A percentile compares a stretch with the other conserved stretches of the same genome.
These are phyloP conservation scores for Suhomyces prunicola DNA, from an alignment of 805 yeast species.

Conservation along the genomic window DNA sequence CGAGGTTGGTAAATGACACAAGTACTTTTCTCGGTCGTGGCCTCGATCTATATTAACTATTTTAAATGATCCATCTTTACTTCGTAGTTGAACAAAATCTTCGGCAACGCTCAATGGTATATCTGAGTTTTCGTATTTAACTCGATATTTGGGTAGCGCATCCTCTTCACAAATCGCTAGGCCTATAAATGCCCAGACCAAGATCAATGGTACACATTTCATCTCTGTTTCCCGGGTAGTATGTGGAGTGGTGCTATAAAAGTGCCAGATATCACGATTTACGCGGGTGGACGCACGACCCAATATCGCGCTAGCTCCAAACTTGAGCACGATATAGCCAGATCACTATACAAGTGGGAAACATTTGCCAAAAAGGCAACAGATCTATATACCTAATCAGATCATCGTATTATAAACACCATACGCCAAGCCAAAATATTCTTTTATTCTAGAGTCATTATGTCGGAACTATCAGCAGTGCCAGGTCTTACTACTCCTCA, in stretches of 20 bases:
- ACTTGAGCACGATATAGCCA: not conserved
- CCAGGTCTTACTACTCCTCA: constrained; percentile 35
- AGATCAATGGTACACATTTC: not conserved
- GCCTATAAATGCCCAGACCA: not conserved
- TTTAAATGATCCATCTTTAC: constrained; percentile 14
- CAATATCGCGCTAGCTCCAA: not conserved
- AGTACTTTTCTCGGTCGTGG: constrained; percentile 10
- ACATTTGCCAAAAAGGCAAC: not conserved
- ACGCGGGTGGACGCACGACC: not conserved
- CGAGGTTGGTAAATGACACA: constrained; percentile 20
- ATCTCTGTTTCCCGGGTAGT: not conserved
- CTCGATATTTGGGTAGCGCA: constrained; percentile 12
- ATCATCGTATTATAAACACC: not conserved
- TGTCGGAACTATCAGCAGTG: constrained; percentile 5
- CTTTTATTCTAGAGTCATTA: not conserved
- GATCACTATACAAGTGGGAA: not conserved
- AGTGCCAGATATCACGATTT: not conserved
- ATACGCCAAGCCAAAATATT: no score
- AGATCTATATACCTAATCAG: not conserved
- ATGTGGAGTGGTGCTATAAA: not conserved
- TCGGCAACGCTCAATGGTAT: constrained; percentile 16
- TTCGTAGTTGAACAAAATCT: constrained; percentile 8
- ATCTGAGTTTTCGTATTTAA: constrained; percentile 14
- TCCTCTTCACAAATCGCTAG: not conserved
- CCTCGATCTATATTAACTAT: constrained; percentile 11